Base-by-base conservation (phyloP, 177 flowering plant genomes). In the Vitis hybrid region DNA sequence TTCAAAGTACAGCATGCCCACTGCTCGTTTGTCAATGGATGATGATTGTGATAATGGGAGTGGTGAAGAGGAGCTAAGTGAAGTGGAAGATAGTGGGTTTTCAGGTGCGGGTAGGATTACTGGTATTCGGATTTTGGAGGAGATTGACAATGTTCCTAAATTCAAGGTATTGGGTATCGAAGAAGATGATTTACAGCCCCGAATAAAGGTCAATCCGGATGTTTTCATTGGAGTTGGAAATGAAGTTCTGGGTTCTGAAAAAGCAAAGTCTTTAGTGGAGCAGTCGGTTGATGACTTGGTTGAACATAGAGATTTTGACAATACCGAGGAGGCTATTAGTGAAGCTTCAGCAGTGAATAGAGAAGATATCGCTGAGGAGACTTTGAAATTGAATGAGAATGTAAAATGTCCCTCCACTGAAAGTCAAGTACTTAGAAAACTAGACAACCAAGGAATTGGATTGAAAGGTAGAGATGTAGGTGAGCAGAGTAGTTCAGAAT, bases 21-120 rank as follows among this genome's bases (percentile, higher is more conserved):
- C 64, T 53, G 78, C 81, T 2, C 67, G 53, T 46, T 58, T 78
- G 59, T 71, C 77, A 1, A 52, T 64, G 72, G 81, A 78, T 12
- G 74, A 63, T 63, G 80, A 74, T 58, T 66, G 32, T 21, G 71
- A 71, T 54, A 70, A 64, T n/a, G 18, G 51, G 30, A 11, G 54
- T 41, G 54, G 58, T 57, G 67, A 61, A 9, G 80, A 70, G 15
- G 76, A 64, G 11, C 10, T n/a, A 32, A 53, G 70, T 68, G 76
- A 65, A 48, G 70, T 55, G 64, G 70, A 64, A 65, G 61, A 59
- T 35, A 13, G 50, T 12, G 58, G 64, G 27, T 50, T 49, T 62
- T 46, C 48, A 54, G 5, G 11, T 18, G 54, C 8, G 11, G 68
- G 18, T 35, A 59, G 58, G 65, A 68, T 77, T 27, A 68, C 76